Conservation (phyloP, 495 filamentous ascomycete species). For the Penicillium turbatum region DNA sequence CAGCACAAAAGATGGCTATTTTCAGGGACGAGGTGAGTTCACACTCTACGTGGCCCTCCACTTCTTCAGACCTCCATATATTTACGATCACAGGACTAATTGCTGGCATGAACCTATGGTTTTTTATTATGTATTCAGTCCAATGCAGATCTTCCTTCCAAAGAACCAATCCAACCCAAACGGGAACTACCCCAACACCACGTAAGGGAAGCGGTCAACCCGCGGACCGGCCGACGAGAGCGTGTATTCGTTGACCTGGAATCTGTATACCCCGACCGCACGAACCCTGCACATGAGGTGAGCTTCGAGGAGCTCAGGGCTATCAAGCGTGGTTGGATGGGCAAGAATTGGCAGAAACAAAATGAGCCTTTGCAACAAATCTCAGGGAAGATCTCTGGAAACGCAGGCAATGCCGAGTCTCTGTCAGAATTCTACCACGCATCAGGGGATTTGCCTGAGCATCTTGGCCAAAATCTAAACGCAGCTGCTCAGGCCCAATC, state of each 20-base stretch:
- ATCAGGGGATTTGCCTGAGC: constrained; percentile 20
- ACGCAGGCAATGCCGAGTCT: constrained; percentile 19
- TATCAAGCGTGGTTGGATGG: constrained; percentile 70
- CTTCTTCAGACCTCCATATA: constrained; percentile 51
- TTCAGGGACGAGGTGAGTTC: constrained; percentile 94
- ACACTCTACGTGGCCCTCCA: constrained; percentile 21
- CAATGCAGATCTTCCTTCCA: constrained; percentile 42
- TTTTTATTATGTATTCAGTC: constrained; percentile 57
- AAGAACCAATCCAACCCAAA: constrained; percentile 34
- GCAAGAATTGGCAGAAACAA: constrained; percentile 57
- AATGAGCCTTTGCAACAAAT: constrained; percentile 39
- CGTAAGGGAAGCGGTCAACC: constrained; percentile 71
- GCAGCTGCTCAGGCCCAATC: constrained; percentile 20
- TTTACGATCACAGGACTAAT: constrained; percentile 99
- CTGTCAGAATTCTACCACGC: constrained; percentile 12
- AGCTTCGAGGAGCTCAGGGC: constrained; percentile 92
- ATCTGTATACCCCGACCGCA: constrained; percentile 72
- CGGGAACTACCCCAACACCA: constrained; percentile 42
- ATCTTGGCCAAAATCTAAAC: constrained; percentile 28
- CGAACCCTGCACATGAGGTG: constrained; percentile 63
- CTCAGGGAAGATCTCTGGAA: constrained; percentile 43
- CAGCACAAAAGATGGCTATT: constrained; percentile 76
- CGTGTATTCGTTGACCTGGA: constrained; percentile 82
- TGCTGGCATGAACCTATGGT: constrained; percentile 58
- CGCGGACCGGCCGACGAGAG: constrained; percentile 72